These are phyloP conservation scores for Furcasterigmium sp. DNA, from an alignment of 2,329 filamentous ascomycete genomes.

Conservation along the genomic window DNA sequence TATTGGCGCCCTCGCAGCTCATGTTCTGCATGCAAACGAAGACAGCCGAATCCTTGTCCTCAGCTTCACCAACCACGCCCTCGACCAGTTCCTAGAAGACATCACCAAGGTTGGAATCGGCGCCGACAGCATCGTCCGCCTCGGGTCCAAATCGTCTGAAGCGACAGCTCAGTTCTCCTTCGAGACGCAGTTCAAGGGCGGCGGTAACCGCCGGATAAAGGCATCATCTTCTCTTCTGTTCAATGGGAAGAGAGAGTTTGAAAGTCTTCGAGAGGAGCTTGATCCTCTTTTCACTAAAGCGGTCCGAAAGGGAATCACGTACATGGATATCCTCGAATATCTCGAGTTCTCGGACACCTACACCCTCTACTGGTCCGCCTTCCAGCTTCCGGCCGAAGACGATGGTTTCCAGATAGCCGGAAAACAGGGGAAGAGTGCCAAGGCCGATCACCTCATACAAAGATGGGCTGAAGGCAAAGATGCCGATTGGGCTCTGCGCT, in stretches of 20 bases:
- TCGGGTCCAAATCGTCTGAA: constrained; percentile 54
- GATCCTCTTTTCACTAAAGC: constrained; percentile 13
- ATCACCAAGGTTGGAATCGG: constrained; percentile 52
- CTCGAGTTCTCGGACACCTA: constrained; percentile 49
- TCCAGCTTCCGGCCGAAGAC: constrained; percentile 39
- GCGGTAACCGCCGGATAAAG: constrained; percentile 21
- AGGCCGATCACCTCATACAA: constrained; percentile 41
- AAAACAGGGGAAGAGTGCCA: constrained; percentile 35
- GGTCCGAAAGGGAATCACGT: neutral
- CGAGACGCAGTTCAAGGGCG: constrained; percentile 25
- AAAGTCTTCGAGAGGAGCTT: constrained; percentile 21
- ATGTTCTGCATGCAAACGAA: constrained; percentile 45
- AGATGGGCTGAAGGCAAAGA: constrained; percentile 44
- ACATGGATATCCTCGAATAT: constrained; percentile 29
- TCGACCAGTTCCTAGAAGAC: constrained; percentile 63
- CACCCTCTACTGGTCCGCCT: constrained; percentile 48
- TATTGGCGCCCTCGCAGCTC: constrained; percentile 59
- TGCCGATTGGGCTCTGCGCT: constrained; percentile 34
- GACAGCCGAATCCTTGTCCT: constrained; percentile 53
- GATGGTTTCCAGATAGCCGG: constrained; percentile 44
- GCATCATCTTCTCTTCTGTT: constrained; percentile 36
- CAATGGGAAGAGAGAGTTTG: constrained; percentile 27
- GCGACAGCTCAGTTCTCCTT: constrained; percentile 44
- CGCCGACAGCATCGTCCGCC: constrained; percentile 45
- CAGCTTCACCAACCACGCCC: constrained; percentile 63